A percentile compares a stretch with the other conserved stretches of the same genome.
Evolutionary conservation across 2,329 filamentous ascomycete genomes (phyloP).

Genomic region (Colletotrichum sp.): DNA sequence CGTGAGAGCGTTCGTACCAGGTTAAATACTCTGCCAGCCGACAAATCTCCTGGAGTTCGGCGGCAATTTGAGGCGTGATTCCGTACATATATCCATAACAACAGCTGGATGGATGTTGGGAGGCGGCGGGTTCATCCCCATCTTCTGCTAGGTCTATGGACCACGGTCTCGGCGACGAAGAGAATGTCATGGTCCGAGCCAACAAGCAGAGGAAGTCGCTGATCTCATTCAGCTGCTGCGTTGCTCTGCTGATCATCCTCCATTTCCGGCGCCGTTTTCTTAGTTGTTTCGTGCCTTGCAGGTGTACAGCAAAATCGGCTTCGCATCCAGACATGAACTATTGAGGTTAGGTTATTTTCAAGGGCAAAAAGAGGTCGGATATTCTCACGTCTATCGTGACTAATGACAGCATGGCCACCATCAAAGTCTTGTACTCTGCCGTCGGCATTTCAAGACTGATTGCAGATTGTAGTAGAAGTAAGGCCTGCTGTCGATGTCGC

Average conservation of each 20-base stretch:
- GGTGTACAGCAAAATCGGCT: neutral
- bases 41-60: neutral
- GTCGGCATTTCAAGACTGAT: neutral
- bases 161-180: neutral
- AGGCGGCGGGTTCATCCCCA: neutral
- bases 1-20: neutral
- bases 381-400: neutral
- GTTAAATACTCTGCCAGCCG: neutral
- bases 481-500: neutral
- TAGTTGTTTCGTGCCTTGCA: neutral
- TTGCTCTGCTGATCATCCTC: neutral
- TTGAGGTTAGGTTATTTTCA: neutral
- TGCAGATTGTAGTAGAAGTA: neutral
- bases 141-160: neutral
- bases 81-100: conserved; percentile 7
- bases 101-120: neutral
- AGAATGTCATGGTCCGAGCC: neutral
- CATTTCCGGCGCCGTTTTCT: neutral
- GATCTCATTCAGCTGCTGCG: neutral
- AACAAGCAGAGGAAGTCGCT: neutral
- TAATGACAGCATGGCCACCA: neutral
- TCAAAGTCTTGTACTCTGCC: neutral
- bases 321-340: neutral
- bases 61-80: neutral
- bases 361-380: neutral